Evolutionary conservation across 2,329 filamentous ascomycete genomes (phyloP), one percentile per base, ranked within the genome.

Genomic region (Verticillium zaregamsianum): DNA sequence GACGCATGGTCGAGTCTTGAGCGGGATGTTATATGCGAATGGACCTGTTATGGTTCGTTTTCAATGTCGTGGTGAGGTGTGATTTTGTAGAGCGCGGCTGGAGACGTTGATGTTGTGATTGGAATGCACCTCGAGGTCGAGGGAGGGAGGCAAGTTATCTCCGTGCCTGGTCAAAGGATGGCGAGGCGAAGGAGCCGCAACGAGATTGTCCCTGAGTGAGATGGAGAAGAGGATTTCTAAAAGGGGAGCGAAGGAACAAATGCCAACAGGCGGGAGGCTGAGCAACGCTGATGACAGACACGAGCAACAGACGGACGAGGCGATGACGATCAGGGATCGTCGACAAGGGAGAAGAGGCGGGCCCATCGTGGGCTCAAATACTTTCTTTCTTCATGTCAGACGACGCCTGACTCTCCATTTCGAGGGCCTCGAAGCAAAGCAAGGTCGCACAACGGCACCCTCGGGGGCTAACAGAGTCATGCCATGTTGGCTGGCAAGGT

Each of bases 1-100:
- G 55, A 20, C 65, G 59, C 61, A 65, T 65, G 20, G 52, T 56
- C 9, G 33, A 17, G 37, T 11, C 33, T 35, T 12, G 33, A 35
- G 33, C 9, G 1, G 9, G 7, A 9, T 14, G 33, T 9, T 35
- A 2, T 3, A 14, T 35, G 33, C 14, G 11, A 9, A 35, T 9
- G 14, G 33, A 2, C 8, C 8, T 35, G 8, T 35, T 35, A 12
- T 11, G 33, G 14, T 7, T 23, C 20, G n/a, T 5, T n/a, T n/a
- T 14, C 6, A 25, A 52, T 5, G 20, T 25, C 4, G 45, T 20
- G 20, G 45, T 40, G 17, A 17, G 17, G 6, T 17, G 37, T 40
- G 9, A 9, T 12, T 49, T 20, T 49, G 32, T 33, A 5, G 32
- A 5, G 32, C 6, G n/a, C n/a, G n/a, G n/a, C n/a, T n/a, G n/a